These are phyloP conservation scores for Vaccinium vitisidaea DNA, from an alignment of 148 eudicot genomes.

Conservation along the genomic window DNA sequence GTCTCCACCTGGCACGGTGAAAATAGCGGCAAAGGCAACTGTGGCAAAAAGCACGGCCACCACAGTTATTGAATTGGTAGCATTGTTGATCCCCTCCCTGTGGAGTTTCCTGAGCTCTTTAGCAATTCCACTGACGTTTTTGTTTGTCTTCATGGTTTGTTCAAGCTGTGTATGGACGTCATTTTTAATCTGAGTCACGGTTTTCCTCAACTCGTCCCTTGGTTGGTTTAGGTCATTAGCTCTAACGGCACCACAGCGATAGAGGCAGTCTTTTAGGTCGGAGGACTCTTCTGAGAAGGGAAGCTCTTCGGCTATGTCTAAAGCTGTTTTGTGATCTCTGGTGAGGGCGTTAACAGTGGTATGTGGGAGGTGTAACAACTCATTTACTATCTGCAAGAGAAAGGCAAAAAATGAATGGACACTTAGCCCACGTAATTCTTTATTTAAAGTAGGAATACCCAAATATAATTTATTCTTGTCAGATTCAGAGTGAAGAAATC, in stretches of 20 bases:
- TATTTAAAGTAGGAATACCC: neutral
- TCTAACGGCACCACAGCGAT: slow-evolving; percentile 56
- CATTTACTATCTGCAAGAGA: slow-evolving; percentile 60
- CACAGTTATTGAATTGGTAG: slow-evolving; percentile 81
- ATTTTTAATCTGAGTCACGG: slow-evolving; percentile 71
- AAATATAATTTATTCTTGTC: neutral
- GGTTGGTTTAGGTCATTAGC: slow-evolving; percentile 85
- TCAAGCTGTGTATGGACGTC: slow-evolving; percentile 76
- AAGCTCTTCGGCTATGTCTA: slow-evolving; percentile 75
- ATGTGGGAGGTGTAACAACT: slow-evolving; percentile 54
- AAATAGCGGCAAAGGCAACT: slow-evolving; percentile 84
- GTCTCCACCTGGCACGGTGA: slow-evolving; percentile 79
- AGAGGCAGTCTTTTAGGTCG: slow-evolving; percentile 44
- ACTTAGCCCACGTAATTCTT: neutral
- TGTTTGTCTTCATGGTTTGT: slow-evolving; percentile 66
- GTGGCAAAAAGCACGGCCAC: slow-evolving; percentile 87
- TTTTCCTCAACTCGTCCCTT: slow-evolving; percentile 69
- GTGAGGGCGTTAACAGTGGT: slow-evolving; percentile 66
- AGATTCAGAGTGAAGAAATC: neutral
- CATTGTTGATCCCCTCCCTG: slow-evolving; percentile 82
- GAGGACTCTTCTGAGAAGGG: slow-evolving; percentile 75
- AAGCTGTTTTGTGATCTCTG: slow-evolving; percentile 73
- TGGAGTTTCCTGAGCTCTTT: slow-evolving; percentile 82
- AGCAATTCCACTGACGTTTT: slow-evolving; percentile 70
- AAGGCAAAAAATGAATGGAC: neutral